Evolutionary conservation across 169 alveolate species (phyloP).

Genomic region (Condylostoma magnum): DNA sequence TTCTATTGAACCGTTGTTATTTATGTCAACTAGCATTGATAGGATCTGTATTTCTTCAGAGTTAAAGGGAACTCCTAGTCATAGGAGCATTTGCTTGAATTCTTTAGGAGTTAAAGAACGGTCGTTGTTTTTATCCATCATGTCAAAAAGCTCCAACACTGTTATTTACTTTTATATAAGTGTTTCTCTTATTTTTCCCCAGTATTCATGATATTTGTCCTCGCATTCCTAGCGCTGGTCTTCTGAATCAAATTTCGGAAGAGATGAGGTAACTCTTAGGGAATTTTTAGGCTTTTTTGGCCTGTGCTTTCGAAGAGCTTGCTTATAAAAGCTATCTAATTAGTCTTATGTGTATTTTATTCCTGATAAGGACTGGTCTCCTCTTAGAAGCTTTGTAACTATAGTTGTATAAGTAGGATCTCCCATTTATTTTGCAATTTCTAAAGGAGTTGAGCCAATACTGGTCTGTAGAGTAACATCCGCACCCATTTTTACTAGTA

Average conservation of each 20-base stretch:
- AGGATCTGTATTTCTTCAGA: not conserved
- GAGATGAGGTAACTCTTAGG: not conserved
- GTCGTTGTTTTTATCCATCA: not conserved
- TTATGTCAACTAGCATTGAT: constrained; percentile 1
- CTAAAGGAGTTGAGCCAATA: constrained; percentile 22
- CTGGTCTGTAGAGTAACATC: not conserved
- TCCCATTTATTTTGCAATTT: not conserved
- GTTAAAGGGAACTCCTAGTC: not conserved
- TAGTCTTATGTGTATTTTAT: not conserved
- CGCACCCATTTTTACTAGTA: constrained; percentile 15
- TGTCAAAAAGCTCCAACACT: not conserved
- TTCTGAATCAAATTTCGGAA: not conserved
- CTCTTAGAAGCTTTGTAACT: not conserved
- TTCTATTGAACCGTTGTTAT: not conserved
- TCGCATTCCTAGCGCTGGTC: not conserved
- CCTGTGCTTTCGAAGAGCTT: too few species aligned
- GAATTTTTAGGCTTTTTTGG: not conserved
- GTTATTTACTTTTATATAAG: not conserved
- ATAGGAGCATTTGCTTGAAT: constrained; percentile 6
- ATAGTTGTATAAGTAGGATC: not conserved
- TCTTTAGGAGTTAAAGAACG: not conserved
- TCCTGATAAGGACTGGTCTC: not conserved
- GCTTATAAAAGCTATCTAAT: not conserved
- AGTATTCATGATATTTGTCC: not conserved
- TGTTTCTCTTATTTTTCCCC: not conserved